Percentiles rank a stretch among this genome's conserved stretches.
phyloP scores from a whole-genome alignment of 345 rosid species.

The Zanthoxylum bungeanum region DNA sequence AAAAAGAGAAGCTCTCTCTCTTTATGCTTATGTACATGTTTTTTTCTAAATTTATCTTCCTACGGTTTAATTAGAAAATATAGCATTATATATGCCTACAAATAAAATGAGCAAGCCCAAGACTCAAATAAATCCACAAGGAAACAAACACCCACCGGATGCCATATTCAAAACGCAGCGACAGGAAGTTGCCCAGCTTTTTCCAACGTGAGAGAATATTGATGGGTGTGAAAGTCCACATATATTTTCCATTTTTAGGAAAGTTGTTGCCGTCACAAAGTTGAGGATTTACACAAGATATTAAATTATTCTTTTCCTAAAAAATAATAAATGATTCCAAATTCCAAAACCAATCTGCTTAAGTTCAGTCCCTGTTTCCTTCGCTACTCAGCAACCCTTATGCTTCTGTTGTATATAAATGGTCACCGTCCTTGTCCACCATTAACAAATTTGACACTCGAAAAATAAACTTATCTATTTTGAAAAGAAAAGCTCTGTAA shows the following conservation, averaged over 20 bases:
- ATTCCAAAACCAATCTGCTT: conserved; percentile 15
- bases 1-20: too few species aligned
- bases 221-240: too few species aligned
- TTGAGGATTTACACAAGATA: neutral
- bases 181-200: neutral
- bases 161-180: neutral
- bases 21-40: too few species aligned
- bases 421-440: conserved; percentile 16
- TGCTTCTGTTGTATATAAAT: too few species aligned
- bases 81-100: too few species aligned
- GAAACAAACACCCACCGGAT: neutral
- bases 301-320: too few species aligned
- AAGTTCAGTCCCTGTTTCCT: conserved; percentile 9
- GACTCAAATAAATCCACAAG: neutral
- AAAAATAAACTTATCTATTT: conserved; percentile 4
- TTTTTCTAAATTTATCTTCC: too few species aligned
- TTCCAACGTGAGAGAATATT: neutral
- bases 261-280: neutral
- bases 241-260: too few species aligned
- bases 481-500: neutral
- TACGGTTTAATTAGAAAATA: too few species aligned
- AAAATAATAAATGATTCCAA: conserved; percentile 10
- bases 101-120: too few species aligned
- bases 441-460: conserved; percentile 6
- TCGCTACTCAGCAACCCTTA: neutral